Evolutionary conservation across 1,284 basidiomycete species (phyloP).

Genomic region (Cystobasidium slooffiae): DNA sequence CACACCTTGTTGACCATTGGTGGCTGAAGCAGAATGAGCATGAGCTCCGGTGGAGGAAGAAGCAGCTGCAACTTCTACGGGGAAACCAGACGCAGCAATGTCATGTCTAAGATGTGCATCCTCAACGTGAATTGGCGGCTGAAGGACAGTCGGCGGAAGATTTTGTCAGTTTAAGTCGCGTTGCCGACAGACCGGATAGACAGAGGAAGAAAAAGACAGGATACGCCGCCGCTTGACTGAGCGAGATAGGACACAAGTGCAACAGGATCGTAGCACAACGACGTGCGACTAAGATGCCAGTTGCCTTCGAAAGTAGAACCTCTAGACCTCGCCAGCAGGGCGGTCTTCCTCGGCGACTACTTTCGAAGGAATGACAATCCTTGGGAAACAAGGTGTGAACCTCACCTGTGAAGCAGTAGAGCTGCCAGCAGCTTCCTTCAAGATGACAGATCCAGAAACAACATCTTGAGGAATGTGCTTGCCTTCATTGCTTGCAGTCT

Average conservation of each 20-base stretch:
- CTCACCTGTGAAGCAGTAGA: constrained; percentile 1
- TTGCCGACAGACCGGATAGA: background rate
- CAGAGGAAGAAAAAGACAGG: background rate
- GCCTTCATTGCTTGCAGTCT: constrained; percentile 20
- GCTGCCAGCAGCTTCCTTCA: constrained; percentile 30
- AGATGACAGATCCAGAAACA: constrained; percentile 26
- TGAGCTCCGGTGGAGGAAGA: constrained; percentile 24
- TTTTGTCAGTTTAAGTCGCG: constrained; percentile 11
- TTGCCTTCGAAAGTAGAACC: background rate
- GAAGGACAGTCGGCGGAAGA: background rate
- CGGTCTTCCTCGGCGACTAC: background rate
- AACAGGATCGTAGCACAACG: background rate
- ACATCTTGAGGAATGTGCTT: constrained; percentile 37
- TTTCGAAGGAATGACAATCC: background rate
- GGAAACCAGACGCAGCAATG: constrained; percentile 39
- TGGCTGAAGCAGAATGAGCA: constrained; percentile 11
- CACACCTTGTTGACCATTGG: constrained; percentile 28
- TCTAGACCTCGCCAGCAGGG: background rate
- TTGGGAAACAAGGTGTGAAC: background rate
- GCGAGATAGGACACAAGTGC: background rate
- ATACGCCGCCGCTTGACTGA: background rate
- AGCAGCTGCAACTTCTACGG: constrained; percentile 23
- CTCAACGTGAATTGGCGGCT: constrained; percentile 14
- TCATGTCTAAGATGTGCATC: constrained; percentile 37
- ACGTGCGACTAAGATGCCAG: background rate